phyloP scores from a whole-genome alignment of 2,329 filamentous ascomycete genomes.

The Fusarium floridanum region DNA sequence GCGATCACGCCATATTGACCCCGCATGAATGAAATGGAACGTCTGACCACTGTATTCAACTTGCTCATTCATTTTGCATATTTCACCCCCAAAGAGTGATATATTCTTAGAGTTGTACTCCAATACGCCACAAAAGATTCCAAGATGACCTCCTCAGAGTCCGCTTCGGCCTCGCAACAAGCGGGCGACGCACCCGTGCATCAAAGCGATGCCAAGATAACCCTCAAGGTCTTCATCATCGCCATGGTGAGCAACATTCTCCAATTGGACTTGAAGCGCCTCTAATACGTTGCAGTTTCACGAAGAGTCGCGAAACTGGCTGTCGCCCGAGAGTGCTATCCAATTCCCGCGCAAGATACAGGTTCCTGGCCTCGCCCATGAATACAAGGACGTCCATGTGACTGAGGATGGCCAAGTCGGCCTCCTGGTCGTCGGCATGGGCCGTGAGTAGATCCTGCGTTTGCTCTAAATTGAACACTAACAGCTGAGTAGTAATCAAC shows the following conservation, averaged over 20 bases:
- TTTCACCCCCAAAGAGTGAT: too few relatives aligned
- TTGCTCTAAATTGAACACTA: neutral
- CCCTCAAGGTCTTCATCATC: constrained; percentile 29
- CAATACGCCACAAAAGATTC: neutral
- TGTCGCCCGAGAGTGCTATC: constrained; percentile 12
- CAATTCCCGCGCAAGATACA: constrained; percentile 25
- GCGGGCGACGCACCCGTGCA: neutral
- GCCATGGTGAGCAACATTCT: constrained; percentile 13
- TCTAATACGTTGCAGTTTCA: constrained; percentile 14
- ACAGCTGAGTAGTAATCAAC: constrained; percentile 17
- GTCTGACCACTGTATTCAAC: neutral
- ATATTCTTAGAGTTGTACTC: neutral
- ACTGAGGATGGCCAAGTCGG: constrained; percentile 15
- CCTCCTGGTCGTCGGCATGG: constrained; percentile 32
- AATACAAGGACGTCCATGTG: constrained; percentile 26
- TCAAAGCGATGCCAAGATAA: neutral
- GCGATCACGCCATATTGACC: constrained; percentile 31
- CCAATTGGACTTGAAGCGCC: rapidly evolving
- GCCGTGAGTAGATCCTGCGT: neutral
- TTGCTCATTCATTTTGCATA: neutral
- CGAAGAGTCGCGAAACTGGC: constrained; percentile 28
- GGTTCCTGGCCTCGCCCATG: constrained; percentile 26
- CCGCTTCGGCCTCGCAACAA: neutral
- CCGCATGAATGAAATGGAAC: constrained; percentile 9
- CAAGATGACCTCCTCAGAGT: neutral